A percentile compares a stretch with the other conserved stretches of the same genome.
These are phyloP conservation scores for Monoraphidium neglectum DNA, from an alignment of 139 green algal species.

Conservation along the genomic window DNA sequence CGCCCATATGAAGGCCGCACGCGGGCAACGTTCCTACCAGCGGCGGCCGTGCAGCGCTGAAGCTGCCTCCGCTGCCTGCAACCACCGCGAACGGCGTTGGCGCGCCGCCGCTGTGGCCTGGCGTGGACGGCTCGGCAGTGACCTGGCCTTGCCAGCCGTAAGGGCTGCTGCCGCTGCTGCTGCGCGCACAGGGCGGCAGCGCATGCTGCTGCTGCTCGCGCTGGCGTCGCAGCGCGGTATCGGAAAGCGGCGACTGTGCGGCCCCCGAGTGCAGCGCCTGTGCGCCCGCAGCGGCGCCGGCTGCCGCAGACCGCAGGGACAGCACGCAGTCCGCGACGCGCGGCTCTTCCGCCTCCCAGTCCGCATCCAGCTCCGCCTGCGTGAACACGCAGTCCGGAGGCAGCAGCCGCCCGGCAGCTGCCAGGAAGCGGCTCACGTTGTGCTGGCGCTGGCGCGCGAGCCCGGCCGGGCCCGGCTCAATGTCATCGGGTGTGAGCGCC, in stretches of 20 bases:
- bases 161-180: too few relatives aligned
- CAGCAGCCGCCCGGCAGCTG: conserved; percentile 29
- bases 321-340: conserved; percentile 68
- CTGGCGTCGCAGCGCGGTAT: too few relatives aligned
- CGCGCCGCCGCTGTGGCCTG: neutral
- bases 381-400: conserved; percentile 53
- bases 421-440: conserved; percentile 65
- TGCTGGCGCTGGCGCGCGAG: conserved; percentile 23
- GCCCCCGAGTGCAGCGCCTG: neutral
- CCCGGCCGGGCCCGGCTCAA: conserved; percentile 8
- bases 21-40: too few relatives aligned
- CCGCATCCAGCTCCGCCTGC: conserved; percentile 52
- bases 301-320: conserved; percentile 26
- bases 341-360: conserved; percentile 45
- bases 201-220: too few relatives aligned
- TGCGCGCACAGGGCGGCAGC: too few relatives aligned
- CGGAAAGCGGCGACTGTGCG: too few relatives aligned
- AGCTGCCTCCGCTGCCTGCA: too few relatives aligned
- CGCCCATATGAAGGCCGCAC: too few relatives aligned
- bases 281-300: neutral
- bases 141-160: too few relatives aligned
- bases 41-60: too few relatives aligned
- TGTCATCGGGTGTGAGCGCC: neutral
- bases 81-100: neutral
- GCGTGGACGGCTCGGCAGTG: neutral